These are phyloP conservation scores for Penicillium thymicola DNA, from an alignment of 2,329 filamentous ascomycete species.

Conservation along the genomic window DNA sequence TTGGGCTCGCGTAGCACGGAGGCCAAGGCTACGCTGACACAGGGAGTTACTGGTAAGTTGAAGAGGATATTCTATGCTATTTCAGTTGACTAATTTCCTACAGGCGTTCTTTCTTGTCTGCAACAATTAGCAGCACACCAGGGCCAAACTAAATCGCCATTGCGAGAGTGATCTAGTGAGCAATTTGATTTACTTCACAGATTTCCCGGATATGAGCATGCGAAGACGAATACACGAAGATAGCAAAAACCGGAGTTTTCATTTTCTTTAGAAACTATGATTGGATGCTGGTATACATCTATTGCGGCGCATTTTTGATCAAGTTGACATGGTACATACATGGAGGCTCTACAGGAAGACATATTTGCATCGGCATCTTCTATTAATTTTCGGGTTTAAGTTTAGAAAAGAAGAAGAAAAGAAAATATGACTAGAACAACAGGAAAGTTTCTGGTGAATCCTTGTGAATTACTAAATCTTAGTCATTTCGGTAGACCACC, in stretches of 20 bases:
- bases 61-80: background rate
- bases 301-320: background rate
- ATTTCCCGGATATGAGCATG: conserved; percentile 1
- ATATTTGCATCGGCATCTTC: background rate
- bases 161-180: background rate
- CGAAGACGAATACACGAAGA: conserved; percentile 13
- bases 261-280: conserved; percentile 2
- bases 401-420: background rate
- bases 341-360: background rate
- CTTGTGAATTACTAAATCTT: background rate
- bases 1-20: conserved; percentile 85
- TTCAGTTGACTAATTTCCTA: conserved; percentile 14
- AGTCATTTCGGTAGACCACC: background rate
- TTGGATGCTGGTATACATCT: conserved; percentile 1
- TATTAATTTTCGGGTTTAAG: background rate
- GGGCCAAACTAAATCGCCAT: conserved; percentile 22
- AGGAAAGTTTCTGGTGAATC: background rate
- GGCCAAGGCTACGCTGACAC: conserved; percentile 78
- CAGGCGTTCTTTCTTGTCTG: conserved; percentile 53
- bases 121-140: conserved; percentile 46
- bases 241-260: conserved; percentile 10
- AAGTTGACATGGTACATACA: background rate
- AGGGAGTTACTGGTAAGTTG: conserved; percentile 80
- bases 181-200: background rate
- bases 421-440: background rate